phyloP scores from a whole-genome alignment of 2,329 filamentous ascomycete genomes.

The Penicillium hordei region DNA sequence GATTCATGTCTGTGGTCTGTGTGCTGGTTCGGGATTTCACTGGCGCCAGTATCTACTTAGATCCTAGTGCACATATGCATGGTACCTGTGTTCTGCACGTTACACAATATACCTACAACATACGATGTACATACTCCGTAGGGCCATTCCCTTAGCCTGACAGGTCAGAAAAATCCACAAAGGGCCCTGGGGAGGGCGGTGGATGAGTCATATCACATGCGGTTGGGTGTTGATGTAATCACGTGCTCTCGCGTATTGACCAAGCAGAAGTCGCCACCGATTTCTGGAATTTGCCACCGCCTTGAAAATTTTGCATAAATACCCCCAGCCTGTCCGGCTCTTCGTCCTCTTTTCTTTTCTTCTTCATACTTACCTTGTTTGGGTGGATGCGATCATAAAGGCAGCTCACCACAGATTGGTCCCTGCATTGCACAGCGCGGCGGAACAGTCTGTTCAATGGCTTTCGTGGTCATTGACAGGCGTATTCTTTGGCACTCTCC shows the following conservation, averaged over 20 bases:
- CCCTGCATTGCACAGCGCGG: conserved; percentile 61
- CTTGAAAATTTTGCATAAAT: conserved; percentile 33
- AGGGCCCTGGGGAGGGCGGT: not conserved
- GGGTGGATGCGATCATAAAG: conserved; percentile 50
- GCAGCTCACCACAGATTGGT: conserved; percentile 48
- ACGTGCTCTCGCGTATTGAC: not conserved
- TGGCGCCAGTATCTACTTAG: not conserved
- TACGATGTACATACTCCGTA: not conserved
- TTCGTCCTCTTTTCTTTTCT: conserved; percentile 43
- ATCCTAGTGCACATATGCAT: not conserved
- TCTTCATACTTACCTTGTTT: conserved; percentile 56
- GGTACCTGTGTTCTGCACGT: conserved; percentile 1
- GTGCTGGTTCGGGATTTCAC: not conserved
- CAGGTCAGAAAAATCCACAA: not conserved
- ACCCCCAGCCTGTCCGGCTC: conserved; percentile 6
- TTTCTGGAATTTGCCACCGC: conserved; percentile 13
- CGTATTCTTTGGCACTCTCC: conserved; percentile 42
- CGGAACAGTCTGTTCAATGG: conserved; percentile 51
- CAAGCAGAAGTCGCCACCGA: not conserved
- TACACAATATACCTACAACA: not conserved
- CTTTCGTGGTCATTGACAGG: conserved; percentile 44
- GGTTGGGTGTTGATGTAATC: not conserved
- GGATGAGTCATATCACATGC: conserved; percentile 2
- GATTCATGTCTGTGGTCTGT: conserved; percentile 6
- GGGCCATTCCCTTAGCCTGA: not conserved